phyloP scores from a whole-genome alignment of 345 rosid species.

The Arabidopsis suecica region DNA sequence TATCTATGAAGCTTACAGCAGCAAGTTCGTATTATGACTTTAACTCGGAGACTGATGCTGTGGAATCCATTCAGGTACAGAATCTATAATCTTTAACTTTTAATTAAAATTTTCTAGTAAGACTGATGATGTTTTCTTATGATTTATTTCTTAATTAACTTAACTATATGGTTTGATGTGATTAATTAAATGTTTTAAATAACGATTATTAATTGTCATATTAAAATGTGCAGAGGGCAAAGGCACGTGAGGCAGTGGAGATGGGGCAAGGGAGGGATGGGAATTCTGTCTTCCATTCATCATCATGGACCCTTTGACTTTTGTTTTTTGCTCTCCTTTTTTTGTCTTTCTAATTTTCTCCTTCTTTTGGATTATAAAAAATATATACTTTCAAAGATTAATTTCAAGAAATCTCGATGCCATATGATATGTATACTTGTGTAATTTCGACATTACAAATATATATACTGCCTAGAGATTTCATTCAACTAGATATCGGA shows the following conservation, averaged over 20 bases:
- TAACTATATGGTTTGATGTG: not conserved
- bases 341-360: slow-evolving; percentile 30
- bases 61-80: slow-evolving; percentile 59
- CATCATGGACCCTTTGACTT: slow-evolving; percentile 54
- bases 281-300: slow-evolving; percentile 56
- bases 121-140: not conserved
- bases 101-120: not conserved
- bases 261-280: slow-evolving; percentile 61
- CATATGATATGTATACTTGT: slow-evolving; percentile 34
- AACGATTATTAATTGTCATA: not conserved
- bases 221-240: slow-evolving; percentile 54
- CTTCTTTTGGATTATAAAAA: not conserved
- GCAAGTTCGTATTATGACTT: slow-evolving; percentile 79
- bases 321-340: slow-evolving; percentile 35
- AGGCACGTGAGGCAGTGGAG: slow-evolving; percentile 65
- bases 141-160: not conserved
- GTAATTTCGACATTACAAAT: slow-evolving; percentile 36
- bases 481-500: slow-evolving; percentile 3
- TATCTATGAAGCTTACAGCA: slow-evolving; percentile 84
- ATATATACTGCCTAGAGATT: slow-evolving; percentile 15
- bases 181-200: not conserved
- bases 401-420: slow-evolving; percentile 26
- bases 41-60: slow-evolving; percentile 67
- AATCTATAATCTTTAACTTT: not conserved
- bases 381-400: not conserved